Conservation (phyloP, 768 basidiomycete genomes). For the Panaeolus papilionaceus region DNA sequence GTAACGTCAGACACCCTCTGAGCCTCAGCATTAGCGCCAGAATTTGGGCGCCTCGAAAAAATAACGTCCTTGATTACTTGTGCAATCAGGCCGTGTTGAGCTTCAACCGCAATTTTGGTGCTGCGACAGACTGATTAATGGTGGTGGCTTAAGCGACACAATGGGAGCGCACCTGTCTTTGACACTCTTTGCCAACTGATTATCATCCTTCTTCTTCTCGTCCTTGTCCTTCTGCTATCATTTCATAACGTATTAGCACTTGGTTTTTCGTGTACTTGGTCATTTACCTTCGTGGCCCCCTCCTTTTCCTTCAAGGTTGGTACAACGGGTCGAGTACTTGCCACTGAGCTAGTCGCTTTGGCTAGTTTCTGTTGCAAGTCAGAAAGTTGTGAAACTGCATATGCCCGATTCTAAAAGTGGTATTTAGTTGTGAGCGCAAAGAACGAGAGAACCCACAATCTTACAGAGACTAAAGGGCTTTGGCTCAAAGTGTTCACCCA, state of each 20-base stretch:
- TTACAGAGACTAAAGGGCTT: constrained; percentile 89
- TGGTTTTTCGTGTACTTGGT: background rate
- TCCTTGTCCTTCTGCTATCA: constrained; percentile 57
- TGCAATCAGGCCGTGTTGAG: constrained; percentile 92
- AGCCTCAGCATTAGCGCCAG: constrained; percentile 23
- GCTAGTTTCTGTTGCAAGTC: constrained; percentile 91
- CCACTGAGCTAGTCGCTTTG: constrained; percentile 67
- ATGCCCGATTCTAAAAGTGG: constrained; percentile 80
- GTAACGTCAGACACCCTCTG: constrained; percentile 45
- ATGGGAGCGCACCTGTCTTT: constrained; percentile 74
- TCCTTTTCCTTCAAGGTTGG: constrained; percentile 63
- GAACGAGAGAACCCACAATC: constrained; percentile 32
- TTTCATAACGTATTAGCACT: background rate
- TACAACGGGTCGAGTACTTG: constrained; percentile 61
- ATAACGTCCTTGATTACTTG: constrained; percentile 94
- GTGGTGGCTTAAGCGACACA: constrained; percentile 1
- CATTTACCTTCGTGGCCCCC: constrained; percentile 47
- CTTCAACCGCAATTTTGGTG: constrained; percentile 87
- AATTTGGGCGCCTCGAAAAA: constrained; percentile 68
- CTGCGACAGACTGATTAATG: constrained; percentile 44
- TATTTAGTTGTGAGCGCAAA: background rate
- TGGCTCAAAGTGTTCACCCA: constrained; percentile 98
- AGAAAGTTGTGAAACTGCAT: constrained; percentile 88
- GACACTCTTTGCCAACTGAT: constrained; percentile 85
- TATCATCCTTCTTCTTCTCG: constrained; percentile 89